Evolutionary conservation across 2,329 filamentous ascomycete genomes (phyloP), one percentile per base, ranked within the genome.

Genomic region (Aschersonia sp.): DNA sequence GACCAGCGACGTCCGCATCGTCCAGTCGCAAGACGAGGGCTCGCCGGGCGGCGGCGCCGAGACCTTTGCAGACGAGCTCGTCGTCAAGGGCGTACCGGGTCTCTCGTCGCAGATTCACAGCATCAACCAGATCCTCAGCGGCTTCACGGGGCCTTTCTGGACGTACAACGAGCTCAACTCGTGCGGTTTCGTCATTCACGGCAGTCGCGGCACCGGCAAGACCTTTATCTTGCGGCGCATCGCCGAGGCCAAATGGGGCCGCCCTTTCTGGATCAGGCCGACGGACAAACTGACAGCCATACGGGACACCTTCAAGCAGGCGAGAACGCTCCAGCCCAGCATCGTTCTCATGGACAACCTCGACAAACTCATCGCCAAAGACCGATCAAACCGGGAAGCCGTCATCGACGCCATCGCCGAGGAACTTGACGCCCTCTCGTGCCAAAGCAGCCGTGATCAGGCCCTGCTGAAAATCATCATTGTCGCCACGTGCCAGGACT

Each of bases 161-260:
- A 45, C 58, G 42, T 50, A 57, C 48, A 49, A 56, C 48, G 56
- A 66, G 52, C 54, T 57, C 32, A 62, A 57, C 54, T 66, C 74
- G 1, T 72, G 75, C 46, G 79, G 79, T 0, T 73, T 92, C 37
- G 72, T 92, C 30, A 70, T 95, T 5, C 82, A 94, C 59, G 90
- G 90, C 11, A 81, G 85, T 14, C 77, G 79, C 51, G 89, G 90
- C 9, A 94, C 86, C 0, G 90, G 90, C 30, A 95, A 95, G 66
- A 83, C 79, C 0, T 73, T 84, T 52, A 69, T 95, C 0, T 67
- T 95, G 1, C 63, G 82, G 12, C 75, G 77, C 32, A 70, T 95
- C 22, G 76, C 80, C 7, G 72, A 70, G 6, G 77, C 79, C 0
- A 74, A 73, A 49, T 95, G 87, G 85, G 78, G 77, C 29, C 77